A percentile compares a stretch with the other conserved stretches of the same genome.
phyloP scores from a whole-genome alignment of 2,329 filamentous ascomycete genomes.

The Colletotrichum eremochloae region DNA sequence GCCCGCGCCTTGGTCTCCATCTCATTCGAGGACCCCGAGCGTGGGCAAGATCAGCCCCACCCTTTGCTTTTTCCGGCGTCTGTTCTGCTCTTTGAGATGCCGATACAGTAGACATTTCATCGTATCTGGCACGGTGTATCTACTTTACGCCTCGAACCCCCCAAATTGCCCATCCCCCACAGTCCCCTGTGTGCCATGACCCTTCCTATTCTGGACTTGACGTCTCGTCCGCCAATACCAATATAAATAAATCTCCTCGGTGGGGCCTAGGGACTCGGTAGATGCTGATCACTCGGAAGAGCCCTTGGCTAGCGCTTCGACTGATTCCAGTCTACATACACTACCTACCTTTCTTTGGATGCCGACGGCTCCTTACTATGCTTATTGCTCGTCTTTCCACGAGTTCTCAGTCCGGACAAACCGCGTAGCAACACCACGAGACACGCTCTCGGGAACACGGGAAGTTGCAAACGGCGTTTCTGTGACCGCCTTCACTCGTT shows the following conservation, averaged over 20 bases:
- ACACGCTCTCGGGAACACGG: conserved; percentile 3
- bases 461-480: background rate
- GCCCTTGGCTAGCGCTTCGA: conserved; percentile 23
- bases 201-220: conserved; percentile 21
- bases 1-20: conserved; percentile 1
- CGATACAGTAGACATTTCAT: background rate
- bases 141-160: background rate
- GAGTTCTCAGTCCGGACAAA: background rate
- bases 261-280: conserved; percentile 31
- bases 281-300: conserved; percentile 38
- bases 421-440: background rate
- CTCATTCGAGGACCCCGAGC: background rate
- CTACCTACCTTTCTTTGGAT: background rate
- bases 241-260: conserved; percentile 38
- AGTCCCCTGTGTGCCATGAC: conserved; percentile 32
- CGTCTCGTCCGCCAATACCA: conserved; percentile 32
- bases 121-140: background rate
- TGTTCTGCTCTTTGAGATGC: background rate
- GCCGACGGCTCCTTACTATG: conserved; percentile 1
- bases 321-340: conserved; percentile 32
- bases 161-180: conserved; percentile 22
- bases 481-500: background rate
- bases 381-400: conserved; percentile 1
- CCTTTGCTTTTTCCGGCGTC: conserved; percentile 6
- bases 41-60: conserved; percentile 15